These are phyloP conservation scores for Aureobasidium sp. DNA, from an alignment of 2,329 filamentous ascomycete genomes.

Conservation along the genomic window DNA sequence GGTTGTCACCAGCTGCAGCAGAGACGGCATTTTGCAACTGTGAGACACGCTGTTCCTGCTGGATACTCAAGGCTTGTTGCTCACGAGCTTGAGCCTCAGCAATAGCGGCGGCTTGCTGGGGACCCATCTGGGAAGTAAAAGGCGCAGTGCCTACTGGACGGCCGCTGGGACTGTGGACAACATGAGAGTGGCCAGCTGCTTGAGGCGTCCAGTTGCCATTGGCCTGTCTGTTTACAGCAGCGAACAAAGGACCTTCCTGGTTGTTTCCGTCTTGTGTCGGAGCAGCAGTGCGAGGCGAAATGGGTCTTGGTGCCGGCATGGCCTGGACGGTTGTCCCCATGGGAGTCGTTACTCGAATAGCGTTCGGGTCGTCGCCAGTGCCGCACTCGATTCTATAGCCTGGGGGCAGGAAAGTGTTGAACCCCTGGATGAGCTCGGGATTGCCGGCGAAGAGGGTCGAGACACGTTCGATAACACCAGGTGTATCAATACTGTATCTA, in stretches of 20 bases:
- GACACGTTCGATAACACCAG: conserved; percentile 92
- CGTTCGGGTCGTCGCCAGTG: conserved; percentile 85
- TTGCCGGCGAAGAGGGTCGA: conserved; percentile 94
- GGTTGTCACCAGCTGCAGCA: conserved; percentile 42
- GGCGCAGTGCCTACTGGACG: conserved; percentile 33
- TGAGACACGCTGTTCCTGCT: conserved; percentile 57
- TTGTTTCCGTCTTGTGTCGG: conserved; percentile 1
- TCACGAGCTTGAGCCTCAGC: conserved; percentile 20
- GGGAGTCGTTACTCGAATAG: conserved; percentile 91
- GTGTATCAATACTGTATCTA: conserved; percentile 69
- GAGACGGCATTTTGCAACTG: conserved; percentile 58
- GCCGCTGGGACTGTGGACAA: conserved; percentile 36
- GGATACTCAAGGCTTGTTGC: conserved; percentile 26
- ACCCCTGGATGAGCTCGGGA: conserved; percentile 76
- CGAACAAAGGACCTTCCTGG: conserved; percentile 5
- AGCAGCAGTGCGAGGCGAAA: conserved; percentile 34
- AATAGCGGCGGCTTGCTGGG: conserved; percentile 13
- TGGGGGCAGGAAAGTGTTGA: conserved; percentile 89
- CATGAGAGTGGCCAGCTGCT: conserved; percentile 27
- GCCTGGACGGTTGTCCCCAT: conserved; percentile 95
- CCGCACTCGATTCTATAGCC: conserved; percentile 97
- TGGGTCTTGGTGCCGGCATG: conserved; percentile 51
- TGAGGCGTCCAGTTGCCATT: conserved; percentile 34
- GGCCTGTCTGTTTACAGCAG: conserved; percentile 18
- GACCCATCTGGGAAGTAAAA: conserved; percentile 25